Conservation (phyloP, 768 basidiomycete genomes). For the Pleurotus giganteus region DNA sequence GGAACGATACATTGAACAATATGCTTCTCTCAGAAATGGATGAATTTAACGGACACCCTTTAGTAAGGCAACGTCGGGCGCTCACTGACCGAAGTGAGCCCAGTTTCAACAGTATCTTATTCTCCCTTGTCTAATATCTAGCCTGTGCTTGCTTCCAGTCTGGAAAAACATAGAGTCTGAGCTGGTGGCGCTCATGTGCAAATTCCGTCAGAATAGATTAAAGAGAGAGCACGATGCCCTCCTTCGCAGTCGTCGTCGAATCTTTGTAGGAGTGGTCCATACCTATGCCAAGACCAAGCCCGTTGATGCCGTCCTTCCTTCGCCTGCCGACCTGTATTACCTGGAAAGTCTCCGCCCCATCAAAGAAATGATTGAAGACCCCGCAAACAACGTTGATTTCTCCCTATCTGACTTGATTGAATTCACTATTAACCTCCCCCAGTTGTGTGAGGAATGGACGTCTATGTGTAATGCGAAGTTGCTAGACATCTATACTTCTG, state of each 20-base stretch:
- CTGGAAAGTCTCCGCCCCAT: slow-evolving; percentile 10
- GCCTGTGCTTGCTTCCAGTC: slow-evolving; percentile 39
- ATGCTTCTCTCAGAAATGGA: not conserved
- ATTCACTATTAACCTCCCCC: not conserved
- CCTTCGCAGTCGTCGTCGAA: not conserved
- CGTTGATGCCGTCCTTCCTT: slow-evolving; percentile 20
- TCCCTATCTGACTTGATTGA: not conserved
- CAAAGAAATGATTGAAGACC: slow-evolving; percentile 13
- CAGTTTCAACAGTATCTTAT: not conserved
- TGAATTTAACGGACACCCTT: slow-evolving; percentile 35
- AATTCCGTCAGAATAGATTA: slow-evolving; percentile 27
- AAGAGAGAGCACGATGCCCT: not conserved
- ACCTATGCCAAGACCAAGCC: slow-evolving; percentile 9
- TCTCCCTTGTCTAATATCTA: slow-evolving; percentile 6
- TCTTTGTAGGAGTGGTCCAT: not conserved
- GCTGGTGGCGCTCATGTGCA: slow-evolving; percentile 45
- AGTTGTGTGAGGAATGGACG: not conserved
- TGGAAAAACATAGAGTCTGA: slow-evolving; percentile 49
- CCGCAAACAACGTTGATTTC: slow-evolving; percentile 4
- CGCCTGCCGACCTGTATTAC: slow-evolving; percentile 22
- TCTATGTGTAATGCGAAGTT: not conserved
- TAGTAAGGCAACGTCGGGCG: slow-evolving; percentile 45
- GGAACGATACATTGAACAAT: not conserved
- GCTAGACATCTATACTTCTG: not conserved
- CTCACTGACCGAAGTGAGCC: slow-evolving; percentile 49